Evolutionary conservation across 2,329 filamentous ascomycete species (phyloP).

Genomic region (Alternaria novae-zelandiae): DNA sequence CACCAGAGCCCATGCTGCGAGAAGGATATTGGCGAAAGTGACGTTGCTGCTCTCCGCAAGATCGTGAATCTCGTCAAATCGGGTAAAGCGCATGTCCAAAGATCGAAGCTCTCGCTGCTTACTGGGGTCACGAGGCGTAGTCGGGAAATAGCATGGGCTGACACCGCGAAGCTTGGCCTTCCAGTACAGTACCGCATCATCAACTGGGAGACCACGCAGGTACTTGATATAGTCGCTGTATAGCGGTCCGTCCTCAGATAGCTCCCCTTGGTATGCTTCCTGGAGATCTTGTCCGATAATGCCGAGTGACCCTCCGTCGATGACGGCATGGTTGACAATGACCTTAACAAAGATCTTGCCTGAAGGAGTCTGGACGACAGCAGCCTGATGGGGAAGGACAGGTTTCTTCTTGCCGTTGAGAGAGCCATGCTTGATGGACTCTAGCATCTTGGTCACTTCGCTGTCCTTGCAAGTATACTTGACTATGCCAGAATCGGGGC

Average conservation of each 20-base stretch:
- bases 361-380: constrained; percentile 34
- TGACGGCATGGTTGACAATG: constrained; percentile 45
- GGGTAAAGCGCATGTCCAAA: constrained; percentile 37
- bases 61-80: constrained; percentile 36
- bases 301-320: constrained; percentile 42
- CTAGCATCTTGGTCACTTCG: constrained; percentile 28
- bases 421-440: constrained; percentile 33
- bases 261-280: constrained; percentile 36
- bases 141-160: constrained; percentile 44
- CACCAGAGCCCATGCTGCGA: constrained; percentile 41
- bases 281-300: constrained; percentile 41
- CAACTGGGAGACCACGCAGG: constrained; percentile 26
- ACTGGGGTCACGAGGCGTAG: constrained; percentile 24
- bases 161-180: constrained; percentile 38
- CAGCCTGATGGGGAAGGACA: constrained; percentile 41
- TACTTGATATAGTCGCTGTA: constrained; percentile 48
- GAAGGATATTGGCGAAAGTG: constrained; percentile 43
- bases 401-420: constrained; percentile 40
- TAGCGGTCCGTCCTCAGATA: constrained; percentile 33
- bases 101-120: constrained; percentile 36
- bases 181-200: constrained; percentile 39
- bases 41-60: constrained; percentile 35
- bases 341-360: constrained; percentile 42
- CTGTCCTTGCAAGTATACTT: constrained; percentile 30
- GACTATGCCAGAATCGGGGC: constrained; percentile 31